Evolutionary conservation across 2,329 filamentous ascomycete genomes (phyloP).

Genomic region (Diaporthe capsici): DNA sequence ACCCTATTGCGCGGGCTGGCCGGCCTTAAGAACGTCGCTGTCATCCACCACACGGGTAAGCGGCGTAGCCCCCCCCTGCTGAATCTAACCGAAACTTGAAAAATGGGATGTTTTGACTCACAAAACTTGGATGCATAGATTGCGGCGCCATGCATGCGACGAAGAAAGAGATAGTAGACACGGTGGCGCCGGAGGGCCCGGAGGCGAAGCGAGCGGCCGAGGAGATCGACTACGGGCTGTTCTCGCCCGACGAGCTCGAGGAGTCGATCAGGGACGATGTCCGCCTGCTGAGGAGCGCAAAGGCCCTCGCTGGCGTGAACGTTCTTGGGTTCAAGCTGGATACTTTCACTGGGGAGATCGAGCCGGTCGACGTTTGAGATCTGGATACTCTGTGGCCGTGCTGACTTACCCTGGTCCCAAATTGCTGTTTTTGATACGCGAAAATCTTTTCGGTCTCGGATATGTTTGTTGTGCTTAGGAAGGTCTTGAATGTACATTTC

Average conservation of each 20-base stretch:
- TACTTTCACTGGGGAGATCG: conserved; percentile 37
- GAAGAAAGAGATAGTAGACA: conserved; percentile 13
- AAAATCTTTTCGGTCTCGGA: not conserved
- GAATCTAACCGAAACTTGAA: too few relatives aligned
- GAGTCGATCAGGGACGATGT: conserved; percentile 37
- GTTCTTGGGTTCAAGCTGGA: conserved; percentile 37
- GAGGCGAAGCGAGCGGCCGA: conserved; percentile 19
- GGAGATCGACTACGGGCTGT: conserved; percentile 33
- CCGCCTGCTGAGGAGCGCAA: conserved; percentile 13
- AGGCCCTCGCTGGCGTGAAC: conserved; percentile 26
- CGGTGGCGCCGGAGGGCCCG: not conserved
- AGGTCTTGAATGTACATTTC: too few relatives aligned
- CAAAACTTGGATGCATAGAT: not conserved
- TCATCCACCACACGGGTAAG: conserved; percentile 38
- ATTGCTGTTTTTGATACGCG: not conserved
- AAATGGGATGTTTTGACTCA: not conserved
- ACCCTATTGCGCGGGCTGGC: conserved; percentile 18
- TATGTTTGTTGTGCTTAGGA: not conserved
- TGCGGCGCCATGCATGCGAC: conserved; percentile 34
- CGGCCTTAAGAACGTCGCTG: conserved; percentile 24
- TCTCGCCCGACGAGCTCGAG: conserved; percentile 14
- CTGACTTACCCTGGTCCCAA: not conserved
- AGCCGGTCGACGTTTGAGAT: conserved; percentile 28
- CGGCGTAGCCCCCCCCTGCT: too few relatives aligned
- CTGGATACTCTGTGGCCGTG: not conserved